Percentiles rank a stretch among this genome's conserved stretches.
phyloP scores from a whole-genome alignment of 1,284 basidiomycete genomes.

The Peniophora sp. region DNA sequence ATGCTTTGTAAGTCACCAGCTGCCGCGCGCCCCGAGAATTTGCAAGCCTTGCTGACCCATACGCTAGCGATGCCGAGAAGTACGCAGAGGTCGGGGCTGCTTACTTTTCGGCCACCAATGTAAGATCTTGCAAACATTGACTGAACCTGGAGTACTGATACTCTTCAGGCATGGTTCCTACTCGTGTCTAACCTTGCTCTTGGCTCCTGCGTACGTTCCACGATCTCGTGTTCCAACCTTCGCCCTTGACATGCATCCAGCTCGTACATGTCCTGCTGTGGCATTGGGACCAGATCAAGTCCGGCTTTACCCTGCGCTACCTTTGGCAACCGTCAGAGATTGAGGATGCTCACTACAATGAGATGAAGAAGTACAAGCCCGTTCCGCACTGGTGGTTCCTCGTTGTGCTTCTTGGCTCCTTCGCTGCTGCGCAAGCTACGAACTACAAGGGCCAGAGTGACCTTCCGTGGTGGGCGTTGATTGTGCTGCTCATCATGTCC shows the following conservation, averaged over 20 bases:
- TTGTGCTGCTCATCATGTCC: slow-evolving; percentile 33
- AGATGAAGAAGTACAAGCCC: slow-evolving; percentile 52
- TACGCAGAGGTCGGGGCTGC: slow-evolving; percentile 16
- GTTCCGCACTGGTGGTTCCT: slow-evolving; percentile 54
- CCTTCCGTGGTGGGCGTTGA: slow-evolving; percentile 42
- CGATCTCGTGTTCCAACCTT: slow-evolving; percentile 9
- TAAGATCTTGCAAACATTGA: slow-evolving; percentile 1
- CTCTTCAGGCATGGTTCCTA: slow-evolving; percentile 14
- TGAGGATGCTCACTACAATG: slow-evolving; percentile 36
- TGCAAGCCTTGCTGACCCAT: too few species aligned
- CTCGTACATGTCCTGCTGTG: slow-evolving; percentile 37
- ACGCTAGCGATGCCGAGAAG: slow-evolving; percentile 16
- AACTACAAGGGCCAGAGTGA: slow-evolving; percentile 41
- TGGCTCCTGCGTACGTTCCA: slow-evolving; percentile 13
- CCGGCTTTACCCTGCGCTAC: slow-evolving; percentile 30
- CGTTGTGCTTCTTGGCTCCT: slow-evolving; percentile 29
- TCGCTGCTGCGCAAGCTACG: slow-evolving; percentile 36
- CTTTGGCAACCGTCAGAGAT: slow-evolving; percentile 15
- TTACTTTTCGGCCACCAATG: slow-evolving; percentile 16
- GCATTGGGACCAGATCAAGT: slow-evolving; percentile 40
- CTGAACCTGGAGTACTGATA: too few species aligned
- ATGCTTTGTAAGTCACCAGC: slow-evolving; percentile 18
- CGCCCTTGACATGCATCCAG: slow-evolving; percentile 14
- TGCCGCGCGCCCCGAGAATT: too few species aligned
- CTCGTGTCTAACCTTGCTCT: slow-evolving; percentile 18